Conservation (phyloP, 352 stramenopile species). For the Phytophthora pini region DNA sequence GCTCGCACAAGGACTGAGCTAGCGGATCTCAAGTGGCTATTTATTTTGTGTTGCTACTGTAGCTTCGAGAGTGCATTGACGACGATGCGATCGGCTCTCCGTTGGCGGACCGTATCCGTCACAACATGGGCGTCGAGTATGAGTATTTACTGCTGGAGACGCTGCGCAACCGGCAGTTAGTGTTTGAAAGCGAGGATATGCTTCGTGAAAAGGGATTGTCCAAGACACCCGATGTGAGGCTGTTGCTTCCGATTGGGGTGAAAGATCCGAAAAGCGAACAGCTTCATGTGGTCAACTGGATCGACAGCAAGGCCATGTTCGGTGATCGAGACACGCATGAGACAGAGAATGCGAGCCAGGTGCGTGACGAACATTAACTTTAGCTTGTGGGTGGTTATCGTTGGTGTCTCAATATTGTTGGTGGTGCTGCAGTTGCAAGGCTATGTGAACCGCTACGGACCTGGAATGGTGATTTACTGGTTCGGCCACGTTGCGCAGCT, state of each 20-base stretch:
- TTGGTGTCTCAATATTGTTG: constrained; percentile 4
- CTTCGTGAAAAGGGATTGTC: constrained; percentile 80
- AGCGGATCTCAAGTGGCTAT: not conserved
- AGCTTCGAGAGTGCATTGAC: constrained; percentile 76
- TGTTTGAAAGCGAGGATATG: constrained; percentile 87
- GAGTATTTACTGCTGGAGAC: constrained; percentile 86
- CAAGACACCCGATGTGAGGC: constrained; percentile 87
- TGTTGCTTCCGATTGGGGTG: constrained; percentile 85
- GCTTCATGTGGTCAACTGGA: constrained; percentile 86
- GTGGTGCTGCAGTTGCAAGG: constrained; percentile 55
- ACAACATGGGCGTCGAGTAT: constrained; percentile 86
- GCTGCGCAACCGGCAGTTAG: constrained; percentile 68
- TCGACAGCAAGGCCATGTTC: constrained; percentile 93
- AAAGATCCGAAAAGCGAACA: constrained; percentile 37
- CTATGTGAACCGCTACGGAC: constrained; percentile 85
- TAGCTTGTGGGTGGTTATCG: constrained; percentile 1
- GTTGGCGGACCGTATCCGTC: constrained; percentile 72
- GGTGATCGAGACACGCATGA: constrained; percentile 82
- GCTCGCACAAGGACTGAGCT: not conserved
- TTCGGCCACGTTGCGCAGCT: constrained; percentile 74
- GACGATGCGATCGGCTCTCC: constrained; percentile 80
- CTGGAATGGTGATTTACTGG: constrained; percentile 92
- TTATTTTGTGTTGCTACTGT: constrained; percentile 11
- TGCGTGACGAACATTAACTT: constrained; percentile 1
- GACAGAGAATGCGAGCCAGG: constrained; percentile 74